Evolutionary conservation across 2,329 filamentous ascomycete species (phyloP).

Genomic region (Colletotrichum tamarilloi): DNA sequence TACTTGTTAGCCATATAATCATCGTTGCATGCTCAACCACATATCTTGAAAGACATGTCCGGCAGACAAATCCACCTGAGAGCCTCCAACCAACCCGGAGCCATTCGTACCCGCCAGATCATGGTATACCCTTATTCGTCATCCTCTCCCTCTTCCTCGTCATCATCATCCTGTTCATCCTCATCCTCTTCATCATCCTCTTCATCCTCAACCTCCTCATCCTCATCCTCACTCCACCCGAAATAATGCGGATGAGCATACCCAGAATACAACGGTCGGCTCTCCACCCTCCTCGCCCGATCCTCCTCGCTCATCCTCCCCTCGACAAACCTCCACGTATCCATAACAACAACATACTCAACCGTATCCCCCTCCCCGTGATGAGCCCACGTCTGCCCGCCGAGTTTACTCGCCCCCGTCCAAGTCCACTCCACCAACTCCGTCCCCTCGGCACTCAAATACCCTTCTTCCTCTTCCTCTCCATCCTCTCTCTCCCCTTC

Average conservation of each 20-base stretch:
- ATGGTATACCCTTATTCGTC: neutral
- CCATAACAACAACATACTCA: constrained; percentile 27
- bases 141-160: neutral
- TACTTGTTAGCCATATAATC: too few species aligned
- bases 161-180: neutral
- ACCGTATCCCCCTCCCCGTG: constrained; percentile 18
- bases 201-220: neutral
- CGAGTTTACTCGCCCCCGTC: constrained; percentile 16
- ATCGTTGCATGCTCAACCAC: too few species aligned
- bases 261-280: neutral
- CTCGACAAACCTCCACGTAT: constrained; percentile 19
- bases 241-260: neutral
- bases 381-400: constrained; percentile 11
- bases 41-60: too few species aligned
- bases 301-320: constrained; percentile 15
- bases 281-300: neutral
- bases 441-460: constrained; percentile 19
- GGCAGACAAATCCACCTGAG: too few species aligned
- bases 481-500: too few species aligned
- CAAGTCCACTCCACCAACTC: constrained; percentile 19
- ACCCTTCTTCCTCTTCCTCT: neutral
- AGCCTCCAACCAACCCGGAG: too few species aligned
- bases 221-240: neutral
- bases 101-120: too few species aligned
- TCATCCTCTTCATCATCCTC: neutral